Percentiles rank a stretch among this genome's conserved stretches.
phyloP scores from a whole-genome alignment of 495 filamentous ascomycete species.

The Daldinia loculata region DNA sequence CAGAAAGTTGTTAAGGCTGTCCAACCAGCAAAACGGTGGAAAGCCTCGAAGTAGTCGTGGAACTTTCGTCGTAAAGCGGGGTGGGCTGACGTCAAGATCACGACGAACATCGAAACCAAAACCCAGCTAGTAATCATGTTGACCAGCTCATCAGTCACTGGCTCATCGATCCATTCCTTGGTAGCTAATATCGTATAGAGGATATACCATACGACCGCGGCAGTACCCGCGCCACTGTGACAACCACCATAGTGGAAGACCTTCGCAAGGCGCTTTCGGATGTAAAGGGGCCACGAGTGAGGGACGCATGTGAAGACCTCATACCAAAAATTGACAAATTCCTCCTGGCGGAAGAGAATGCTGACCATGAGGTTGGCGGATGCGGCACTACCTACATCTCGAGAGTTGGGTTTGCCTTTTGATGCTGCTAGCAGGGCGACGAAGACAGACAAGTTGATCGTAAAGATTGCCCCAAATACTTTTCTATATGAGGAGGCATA shows the following conservation, averaged over 20 bases:
- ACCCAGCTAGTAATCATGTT: constrained; percentile 55
- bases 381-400: constrained; percentile 51
- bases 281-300: constrained; percentile 65
- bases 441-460: constrained; percentile 40
- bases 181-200: constrained; percentile 58
- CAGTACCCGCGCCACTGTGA: constrained; percentile 75
- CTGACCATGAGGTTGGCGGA: constrained; percentile 59
- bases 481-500: constrained; percentile 47
- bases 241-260: constrained; percentile 81
- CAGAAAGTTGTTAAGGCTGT: constrained; percentile 67
- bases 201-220: constrained; percentile 74
- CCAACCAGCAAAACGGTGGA: constrained; percentile 76
- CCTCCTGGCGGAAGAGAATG: constrained; percentile 74
- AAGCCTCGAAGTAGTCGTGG: constrained; percentile 73
- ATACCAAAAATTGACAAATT: constrained; percentile 78
- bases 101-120: constrained; percentile 52
- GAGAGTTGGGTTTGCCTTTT: constrained; percentile 41
- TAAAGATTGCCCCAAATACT: constrained; percentile 44
- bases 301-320: constrained; percentile 64
- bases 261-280: constrained; percentile 73
- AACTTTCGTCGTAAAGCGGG: constrained; percentile 61
- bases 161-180: constrained; percentile 53
- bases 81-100: constrained; percentile 56
- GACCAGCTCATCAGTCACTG: constrained; percentile 32
- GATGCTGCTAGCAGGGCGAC: constrained; percentile 31